phyloP scores from a whole-genome alignment of 2,329 filamentous ascomycete species.

The Epichloe sibirici region DNA sequence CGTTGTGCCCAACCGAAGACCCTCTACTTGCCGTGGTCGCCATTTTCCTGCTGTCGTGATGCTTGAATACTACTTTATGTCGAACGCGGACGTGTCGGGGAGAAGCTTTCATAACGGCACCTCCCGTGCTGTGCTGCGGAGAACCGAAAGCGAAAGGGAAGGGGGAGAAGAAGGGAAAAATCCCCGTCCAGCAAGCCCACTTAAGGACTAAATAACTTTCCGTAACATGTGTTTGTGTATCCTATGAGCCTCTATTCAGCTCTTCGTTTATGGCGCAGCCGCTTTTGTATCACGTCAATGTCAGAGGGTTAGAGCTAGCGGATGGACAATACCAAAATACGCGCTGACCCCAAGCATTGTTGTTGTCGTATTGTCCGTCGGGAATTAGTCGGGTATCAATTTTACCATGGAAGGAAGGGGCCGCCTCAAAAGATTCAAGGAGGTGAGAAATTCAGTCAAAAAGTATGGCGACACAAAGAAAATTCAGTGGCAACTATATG shows the following conservation, averaged over 20 bases:
- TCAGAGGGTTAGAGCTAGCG: not conserved
- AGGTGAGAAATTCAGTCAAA: too few species aligned
- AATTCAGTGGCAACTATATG: too few species aligned
- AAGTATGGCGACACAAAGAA: too few species aligned
- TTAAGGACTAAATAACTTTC: conserved; percentile 1
- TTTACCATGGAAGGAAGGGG: not conserved
- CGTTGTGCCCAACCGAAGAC: not conserved
- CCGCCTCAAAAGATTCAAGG: not conserved
- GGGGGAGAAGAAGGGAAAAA: not conserved
- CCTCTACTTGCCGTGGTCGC: conserved; percentile 3
- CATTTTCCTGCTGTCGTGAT: conserved; percentile 4
- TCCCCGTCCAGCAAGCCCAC: not conserved
- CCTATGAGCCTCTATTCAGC: not conserved
- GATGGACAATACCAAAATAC: conserved; percentile 3
- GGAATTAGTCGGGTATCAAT: conserved; percentile 12
- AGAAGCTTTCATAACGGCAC: conserved; percentile 5
- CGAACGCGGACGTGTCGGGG: conserved; percentile 4
- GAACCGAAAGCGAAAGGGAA: not conserved
- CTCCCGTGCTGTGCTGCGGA: not conserved
- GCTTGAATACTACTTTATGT: conserved; percentile 6
- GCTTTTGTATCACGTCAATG: conserved; percentile 1
- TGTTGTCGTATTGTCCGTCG: conserved; percentile 7
- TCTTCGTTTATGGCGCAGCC: not conserved
- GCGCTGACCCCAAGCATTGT: conserved; percentile 4
- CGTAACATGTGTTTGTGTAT: not conserved